Base-by-base conservation (phyloP, 139 green algal species). In the Dunaliella primolecta region DNA sequence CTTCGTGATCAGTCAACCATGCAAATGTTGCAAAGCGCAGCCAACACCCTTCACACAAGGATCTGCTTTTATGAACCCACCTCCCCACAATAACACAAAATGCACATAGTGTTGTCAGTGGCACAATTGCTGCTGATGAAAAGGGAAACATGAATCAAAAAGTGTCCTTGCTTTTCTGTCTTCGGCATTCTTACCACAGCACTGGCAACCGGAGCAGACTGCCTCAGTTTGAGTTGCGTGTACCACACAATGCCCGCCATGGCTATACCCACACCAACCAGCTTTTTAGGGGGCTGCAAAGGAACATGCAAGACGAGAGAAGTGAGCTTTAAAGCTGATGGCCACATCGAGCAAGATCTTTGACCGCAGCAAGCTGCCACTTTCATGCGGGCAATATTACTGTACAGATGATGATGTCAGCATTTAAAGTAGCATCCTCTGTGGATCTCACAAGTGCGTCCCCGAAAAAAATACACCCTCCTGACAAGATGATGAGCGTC, bases 161-260 rank as follows among this genome's bases (percentile, higher is more conserved):
- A 64, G 15, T 25, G 46, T 64, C 7, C 46, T 25, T 64, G 46
- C 46, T 25, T 15, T 15, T 64, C 7, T 64, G 7, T 7, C 46
- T 15, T 64, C 7, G 15, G 46, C 46, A 25, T 64, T 64, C 46
- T 64, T 15, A 64, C 46, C 46, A 64, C 15, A 15, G 46, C 15
- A 15, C 15, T 7, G 15, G 46, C 46, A 25, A 15, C 46, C 7
- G 46, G 46, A 15, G 46, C 46, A 64, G 46, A 7, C 46, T 64
- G 46, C 46, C 46, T 29, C 79, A 91, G 37, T 72, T 87, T 91
- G n/a, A 92, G 71, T 20, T 88, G 78, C 34, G 87, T 90, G 85
- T 93, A 98, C 94, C 93, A 97, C 0, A 95, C 77, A 64, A 98
- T 98, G 79, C 95, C 95, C 7, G 55, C 46, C 94, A 98, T 95